phyloP scores from a whole-genome alignment of 306 rosid species.

The Hylodesmum podocarpum region DNA sequence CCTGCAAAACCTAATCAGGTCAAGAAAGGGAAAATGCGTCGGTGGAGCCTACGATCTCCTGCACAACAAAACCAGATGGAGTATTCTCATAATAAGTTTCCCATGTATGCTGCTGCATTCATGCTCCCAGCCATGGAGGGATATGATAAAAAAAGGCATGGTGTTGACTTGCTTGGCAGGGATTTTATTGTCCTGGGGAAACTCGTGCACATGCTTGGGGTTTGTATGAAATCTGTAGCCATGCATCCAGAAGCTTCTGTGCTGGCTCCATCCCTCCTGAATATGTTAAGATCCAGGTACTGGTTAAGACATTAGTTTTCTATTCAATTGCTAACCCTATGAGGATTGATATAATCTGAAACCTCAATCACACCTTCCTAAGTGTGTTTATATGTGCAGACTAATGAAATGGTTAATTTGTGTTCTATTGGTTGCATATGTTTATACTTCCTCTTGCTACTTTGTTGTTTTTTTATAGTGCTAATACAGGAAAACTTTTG shows the following conservation, averaged over 20 bases:
- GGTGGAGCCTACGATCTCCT: constrained; percentile 67
- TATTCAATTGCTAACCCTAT: constrained; percentile 17
- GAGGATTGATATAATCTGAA: constrained; percentile 5
- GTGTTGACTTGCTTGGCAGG: constrained; percentile 89
- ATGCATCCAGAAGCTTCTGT: constrained; percentile 94
- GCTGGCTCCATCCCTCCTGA: constrained; percentile 75
- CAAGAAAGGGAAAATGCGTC: constrained; percentile 79
- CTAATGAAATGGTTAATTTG: constrained; percentile 18
- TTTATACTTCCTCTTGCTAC: constrained; percentile 10
- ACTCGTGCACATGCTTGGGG: constrained; percentile 86
- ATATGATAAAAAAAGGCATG: constrained; percentile 87
- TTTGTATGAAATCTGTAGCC: constrained; percentile 91
- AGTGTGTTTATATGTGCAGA: not conserved
- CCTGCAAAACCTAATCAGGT: constrained; percentile 60
- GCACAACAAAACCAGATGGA: constrained; percentile 54
- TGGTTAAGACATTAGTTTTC: constrained; percentile 9
- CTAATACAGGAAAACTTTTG: constrained; percentile 20
- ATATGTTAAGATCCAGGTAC: constrained; percentile 88
- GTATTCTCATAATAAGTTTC: constrained; percentile 85
- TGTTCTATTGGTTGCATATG: not conserved
- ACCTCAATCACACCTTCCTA: not conserved
- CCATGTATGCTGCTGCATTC: constrained; percentile 89
- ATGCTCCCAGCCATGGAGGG: constrained; percentile 99
- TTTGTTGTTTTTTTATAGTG: not conserved
- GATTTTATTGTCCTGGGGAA: constrained; percentile 91